Percentiles rank a stretch among this genome's conserved stretches.
These are phyloP conservation scores for Ceriops decandra DNA, from an alignment of 345 rosid species.

Conservation along the genomic window DNA sequence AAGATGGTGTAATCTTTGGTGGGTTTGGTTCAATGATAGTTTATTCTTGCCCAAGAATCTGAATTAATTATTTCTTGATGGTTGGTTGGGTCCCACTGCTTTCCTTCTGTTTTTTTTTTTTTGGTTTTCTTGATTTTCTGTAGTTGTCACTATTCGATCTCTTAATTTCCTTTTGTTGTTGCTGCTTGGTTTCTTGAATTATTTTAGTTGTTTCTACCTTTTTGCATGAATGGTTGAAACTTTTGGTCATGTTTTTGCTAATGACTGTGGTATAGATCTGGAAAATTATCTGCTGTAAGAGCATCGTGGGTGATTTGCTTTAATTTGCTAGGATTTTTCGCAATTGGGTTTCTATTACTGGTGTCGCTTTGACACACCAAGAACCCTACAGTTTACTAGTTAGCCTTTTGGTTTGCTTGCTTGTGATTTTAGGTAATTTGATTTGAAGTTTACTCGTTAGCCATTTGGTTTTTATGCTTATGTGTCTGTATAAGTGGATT, in stretches of 20 bases:
- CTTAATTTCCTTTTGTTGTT: too few relatives aligned
- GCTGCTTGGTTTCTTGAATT: too few relatives aligned
- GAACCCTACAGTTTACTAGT: too few relatives aligned
- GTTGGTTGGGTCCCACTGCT: background rate
- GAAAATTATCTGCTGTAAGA: background rate
- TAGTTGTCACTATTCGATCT: too few relatives aligned
- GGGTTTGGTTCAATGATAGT: too few relatives aligned
- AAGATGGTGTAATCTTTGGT: too few relatives aligned
- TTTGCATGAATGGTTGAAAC: background rate
- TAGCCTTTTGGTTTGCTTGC: background rate
- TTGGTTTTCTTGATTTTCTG: background rate
- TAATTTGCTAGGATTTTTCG: too few relatives aligned
- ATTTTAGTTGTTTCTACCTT: background rate
- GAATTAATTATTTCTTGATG: too few relatives aligned
- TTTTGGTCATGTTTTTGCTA: background rate
- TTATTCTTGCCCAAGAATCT: too few relatives aligned
- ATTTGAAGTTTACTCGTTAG: background rate
- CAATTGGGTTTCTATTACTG: too few relatives aligned
- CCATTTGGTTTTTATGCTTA: background rate
- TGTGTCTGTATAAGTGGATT: constrained; percentile 3
- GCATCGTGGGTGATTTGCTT: background rate
- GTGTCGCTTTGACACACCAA: too few relatives aligned
- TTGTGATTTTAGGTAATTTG: background rate
- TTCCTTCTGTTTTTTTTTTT: background rate
- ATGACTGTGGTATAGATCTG: too few relatives aligned